phyloP scores from a whole-genome alignment of 31 red algal species.

The Bonnemaisonia californica region DNA sequence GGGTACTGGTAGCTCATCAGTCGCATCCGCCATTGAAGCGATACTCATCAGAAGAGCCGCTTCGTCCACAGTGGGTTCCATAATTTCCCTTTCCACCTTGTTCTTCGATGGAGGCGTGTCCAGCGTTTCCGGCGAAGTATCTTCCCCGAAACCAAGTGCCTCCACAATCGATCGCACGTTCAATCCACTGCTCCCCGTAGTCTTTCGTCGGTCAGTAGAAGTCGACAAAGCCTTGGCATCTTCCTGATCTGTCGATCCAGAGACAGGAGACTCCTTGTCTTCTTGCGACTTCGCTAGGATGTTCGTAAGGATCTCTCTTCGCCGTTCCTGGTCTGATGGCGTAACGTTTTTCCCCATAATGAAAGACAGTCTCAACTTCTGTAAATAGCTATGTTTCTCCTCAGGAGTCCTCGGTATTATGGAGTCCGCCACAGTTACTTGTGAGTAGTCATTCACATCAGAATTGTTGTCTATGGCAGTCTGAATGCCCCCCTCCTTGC shows the following conservation, averaged over 20 bases:
- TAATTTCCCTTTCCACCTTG: background rate
- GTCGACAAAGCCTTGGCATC: background rate
- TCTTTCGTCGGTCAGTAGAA: background rate
- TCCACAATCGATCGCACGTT: background rate
- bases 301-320: background rate
- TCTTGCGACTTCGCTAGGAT: background rate
- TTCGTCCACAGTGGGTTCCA: background rate
- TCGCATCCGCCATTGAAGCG: background rate
- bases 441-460: background rate
- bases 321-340: background rate
- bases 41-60: background rate
- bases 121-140: background rate
- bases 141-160: background rate
- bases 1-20: background rate
- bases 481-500: too few relatives aligned
- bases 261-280: background rate
- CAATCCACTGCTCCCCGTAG: background rate
- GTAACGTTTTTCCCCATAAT: constrained; percentile 39
- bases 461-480: too few relatives aligned
- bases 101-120: background rate
- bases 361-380: constrained; percentile 38
- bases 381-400: background rate
- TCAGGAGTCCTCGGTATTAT: background rate
- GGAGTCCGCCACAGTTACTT: background rate
- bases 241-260: background rate